phyloP scores from a whole-genome alignment of 306 rosid species.

The Prunus campanulata region DNA sequence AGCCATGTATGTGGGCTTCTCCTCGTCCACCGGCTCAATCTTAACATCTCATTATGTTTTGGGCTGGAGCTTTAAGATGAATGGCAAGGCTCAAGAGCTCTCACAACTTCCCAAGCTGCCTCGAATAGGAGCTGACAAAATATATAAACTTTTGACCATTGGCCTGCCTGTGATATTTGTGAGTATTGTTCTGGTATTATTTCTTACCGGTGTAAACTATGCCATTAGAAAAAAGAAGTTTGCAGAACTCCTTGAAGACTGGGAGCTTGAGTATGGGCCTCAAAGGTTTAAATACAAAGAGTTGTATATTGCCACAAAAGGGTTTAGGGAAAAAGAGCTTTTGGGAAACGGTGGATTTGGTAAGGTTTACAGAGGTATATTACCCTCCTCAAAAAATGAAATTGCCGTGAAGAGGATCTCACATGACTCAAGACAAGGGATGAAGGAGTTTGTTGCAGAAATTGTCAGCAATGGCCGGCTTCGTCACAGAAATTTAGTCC shows the following conservation, averaged over 20 bases:
- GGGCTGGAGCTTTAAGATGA: slow-evolving; percentile 67
- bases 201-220: slow-evolving; percentile 15
- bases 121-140: neutral
- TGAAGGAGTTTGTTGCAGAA: slow-evolving; percentile 38
- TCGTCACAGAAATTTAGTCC: slow-evolving; percentile 31
- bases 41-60: slow-evolving; percentile 45
- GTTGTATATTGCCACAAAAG: slow-evolving; percentile 33
- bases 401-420: slow-evolving; percentile 36
- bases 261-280: slow-evolving; percentile 41
- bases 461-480: slow-evolving; percentile 33
- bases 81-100: slow-evolving; percentile 44
- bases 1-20: slow-evolving; percentile 62
- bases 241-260: slow-evolving; percentile 33
- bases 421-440: slow-evolving; percentile 39
- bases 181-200: neutral
- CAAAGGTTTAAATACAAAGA: slow-evolving; percentile 38
- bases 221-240: slow-evolving; percentile 23
- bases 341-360: slow-evolving; percentile 38
- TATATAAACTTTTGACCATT: slow-evolving; percentile 10
- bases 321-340: slow-evolving; percentile 34
- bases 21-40: slow-evolving; percentile 63
- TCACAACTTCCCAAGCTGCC: slow-evolving; percentile 55
- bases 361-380: slow-evolving; percentile 27
- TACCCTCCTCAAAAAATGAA: slow-evolving; percentile 20
- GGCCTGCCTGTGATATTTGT: slow-evolving; percentile 21